Evolutionary conservation across 2,329 filamentous ascomycete genomes (phyloP).

Genomic region (Neonectria hederae): DNA sequence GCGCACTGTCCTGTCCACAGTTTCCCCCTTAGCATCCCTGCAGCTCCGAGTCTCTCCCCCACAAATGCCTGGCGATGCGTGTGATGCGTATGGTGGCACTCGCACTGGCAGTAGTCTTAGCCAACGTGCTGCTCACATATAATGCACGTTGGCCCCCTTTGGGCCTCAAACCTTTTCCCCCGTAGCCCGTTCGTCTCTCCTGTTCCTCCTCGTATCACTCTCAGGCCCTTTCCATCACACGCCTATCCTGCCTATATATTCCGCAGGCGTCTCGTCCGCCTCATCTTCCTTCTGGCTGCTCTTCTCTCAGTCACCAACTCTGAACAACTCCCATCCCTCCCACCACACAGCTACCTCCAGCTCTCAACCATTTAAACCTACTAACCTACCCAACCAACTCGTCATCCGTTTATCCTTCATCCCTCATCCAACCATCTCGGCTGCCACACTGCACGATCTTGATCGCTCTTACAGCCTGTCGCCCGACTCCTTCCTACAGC

Average conservation of each 20-base stretch:
- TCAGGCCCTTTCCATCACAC: conserved; percentile 1
- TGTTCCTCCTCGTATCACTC: conserved; percentile 3
- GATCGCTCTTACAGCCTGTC: conserved; percentile 11
- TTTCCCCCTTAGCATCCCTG: conserved; percentile 14
- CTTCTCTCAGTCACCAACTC: not conserved
- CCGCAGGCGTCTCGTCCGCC: conserved; percentile 10
- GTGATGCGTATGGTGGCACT: conserved; percentile 7
- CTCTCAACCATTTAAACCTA: not conserved
- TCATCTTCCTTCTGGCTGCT: conserved; percentile 7
- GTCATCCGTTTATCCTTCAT: not conserved
- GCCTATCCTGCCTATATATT: conserved; percentile 6
- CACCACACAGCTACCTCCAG: not conserved
- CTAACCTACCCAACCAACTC: not conserved
- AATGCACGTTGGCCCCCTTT: conserved; percentile 24
- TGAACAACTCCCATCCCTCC: not conserved
- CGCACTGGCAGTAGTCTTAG: conserved; percentile 4
- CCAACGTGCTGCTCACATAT: conserved; percentile 18
- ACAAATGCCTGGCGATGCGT: conserved; percentile 8
- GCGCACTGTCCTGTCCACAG: conserved; percentile 11
- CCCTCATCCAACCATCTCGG: conserved; percentile 12
- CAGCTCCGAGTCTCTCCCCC: conserved; percentile 15
- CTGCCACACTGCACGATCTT: conserved; percentile 14
- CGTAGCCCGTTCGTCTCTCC: conserved; percentile 12
- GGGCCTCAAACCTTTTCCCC: conserved; percentile 8
- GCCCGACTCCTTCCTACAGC: conserved; percentile 8